Percentiles rank a stretch among this genome's conserved stretches.
Evolutionary conservation across 2,329 filamentous ascomycete species (phyloP).

Genomic region (Chrysoporthe deuterocubensis): DNA sequence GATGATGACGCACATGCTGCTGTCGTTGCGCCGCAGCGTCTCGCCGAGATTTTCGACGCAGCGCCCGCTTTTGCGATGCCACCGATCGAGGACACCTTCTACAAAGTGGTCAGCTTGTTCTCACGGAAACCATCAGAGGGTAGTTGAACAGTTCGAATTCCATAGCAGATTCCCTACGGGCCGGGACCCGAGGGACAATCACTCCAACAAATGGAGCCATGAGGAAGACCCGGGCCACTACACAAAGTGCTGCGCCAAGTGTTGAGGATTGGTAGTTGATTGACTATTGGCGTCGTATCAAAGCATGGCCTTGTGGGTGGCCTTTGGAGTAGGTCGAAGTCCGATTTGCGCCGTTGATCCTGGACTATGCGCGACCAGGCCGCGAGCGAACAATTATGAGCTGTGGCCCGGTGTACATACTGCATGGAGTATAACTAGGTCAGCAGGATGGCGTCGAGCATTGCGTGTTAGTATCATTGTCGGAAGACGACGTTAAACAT

Average conservation of each 20-base stretch:
- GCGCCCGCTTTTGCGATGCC: slow-evolving; percentile 71
- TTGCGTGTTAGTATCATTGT: background rate
- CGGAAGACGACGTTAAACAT: background rate
- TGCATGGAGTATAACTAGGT: background rate
- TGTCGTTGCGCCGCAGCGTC: slow-evolving; percentile 69
- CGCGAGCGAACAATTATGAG: background rate
- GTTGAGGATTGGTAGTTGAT: too few species aligned
- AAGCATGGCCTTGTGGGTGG: background rate
- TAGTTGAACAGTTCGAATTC: background rate
- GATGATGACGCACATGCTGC: slow-evolving; percentile 53
- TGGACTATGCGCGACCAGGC: background rate
- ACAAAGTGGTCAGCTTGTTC: slow-evolving; percentile 70
- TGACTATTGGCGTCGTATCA: background rate
- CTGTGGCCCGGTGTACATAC: background rate
- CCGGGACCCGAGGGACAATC: background rate
- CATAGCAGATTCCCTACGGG: background rate
- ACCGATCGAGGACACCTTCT: slow-evolving; percentile 76
- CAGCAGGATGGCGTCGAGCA: background rate
- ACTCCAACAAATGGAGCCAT: background rate
- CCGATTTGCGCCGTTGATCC: background rate
- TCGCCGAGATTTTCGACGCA: slow-evolving; percentile 72
- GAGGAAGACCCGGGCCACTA: background rate
- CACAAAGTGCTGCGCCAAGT: slow-evolving; percentile 1
- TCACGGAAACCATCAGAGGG: slow-evolving; percentile 37
- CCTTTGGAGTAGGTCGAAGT: background rate